Conservation (phyloP, 768 basidiomycete species). For the Galerina sulciceps region DNA sequence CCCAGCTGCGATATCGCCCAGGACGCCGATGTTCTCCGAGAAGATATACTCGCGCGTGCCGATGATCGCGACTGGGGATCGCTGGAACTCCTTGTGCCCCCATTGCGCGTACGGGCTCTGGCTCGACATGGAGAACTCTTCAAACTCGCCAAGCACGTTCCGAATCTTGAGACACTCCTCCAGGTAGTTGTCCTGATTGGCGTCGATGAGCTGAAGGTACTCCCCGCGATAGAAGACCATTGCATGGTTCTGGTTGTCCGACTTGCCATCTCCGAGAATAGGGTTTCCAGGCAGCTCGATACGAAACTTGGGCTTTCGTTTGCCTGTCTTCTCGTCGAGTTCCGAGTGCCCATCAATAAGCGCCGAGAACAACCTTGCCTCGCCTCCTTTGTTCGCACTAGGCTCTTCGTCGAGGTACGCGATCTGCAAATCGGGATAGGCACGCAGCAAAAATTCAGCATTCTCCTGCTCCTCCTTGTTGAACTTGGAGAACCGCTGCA, state of each 20-base stretch:
- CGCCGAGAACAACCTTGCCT: constrained; percentile 87
- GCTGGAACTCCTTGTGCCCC: constrained; percentile 92
- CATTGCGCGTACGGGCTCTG: constrained; percentile 97
- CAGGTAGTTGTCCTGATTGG: constrained; percentile 99
- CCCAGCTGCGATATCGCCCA: constrained; percentile 98
- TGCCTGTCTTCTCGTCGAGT: constrained; percentile 84
- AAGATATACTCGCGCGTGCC: constrained; percentile 99
- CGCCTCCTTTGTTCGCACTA: constrained; percentile 84
- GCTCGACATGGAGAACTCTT: constrained; percentile 87
- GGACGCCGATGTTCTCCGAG: constrained; percentile 98
- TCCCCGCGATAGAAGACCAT: constrained; percentile 99
- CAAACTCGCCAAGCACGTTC: constrained; percentile 96
- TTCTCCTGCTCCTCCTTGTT: constrained; percentile 99
- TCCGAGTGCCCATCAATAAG: constrained; percentile 99
- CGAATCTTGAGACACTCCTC: constrained; percentile 99
- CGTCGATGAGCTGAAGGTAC: constrained; percentile 98
- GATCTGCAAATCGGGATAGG: constrained; percentile 98
- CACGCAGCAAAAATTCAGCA: constrained; percentile 95
- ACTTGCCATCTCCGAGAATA: constrained; percentile 98
- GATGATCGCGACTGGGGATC: constrained; percentile 93
- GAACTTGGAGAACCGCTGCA: constrained; percentile 99
- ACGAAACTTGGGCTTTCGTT: constrained; percentile 95
- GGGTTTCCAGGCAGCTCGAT: constrained; percentile 98
- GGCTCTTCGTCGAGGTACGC: constrained; percentile 98
- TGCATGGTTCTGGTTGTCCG: constrained; percentile 99